Evolutionary conservation across 306 rosid genomes (phyloP).

Genomic region (Albizia julibrissin): DNA sequence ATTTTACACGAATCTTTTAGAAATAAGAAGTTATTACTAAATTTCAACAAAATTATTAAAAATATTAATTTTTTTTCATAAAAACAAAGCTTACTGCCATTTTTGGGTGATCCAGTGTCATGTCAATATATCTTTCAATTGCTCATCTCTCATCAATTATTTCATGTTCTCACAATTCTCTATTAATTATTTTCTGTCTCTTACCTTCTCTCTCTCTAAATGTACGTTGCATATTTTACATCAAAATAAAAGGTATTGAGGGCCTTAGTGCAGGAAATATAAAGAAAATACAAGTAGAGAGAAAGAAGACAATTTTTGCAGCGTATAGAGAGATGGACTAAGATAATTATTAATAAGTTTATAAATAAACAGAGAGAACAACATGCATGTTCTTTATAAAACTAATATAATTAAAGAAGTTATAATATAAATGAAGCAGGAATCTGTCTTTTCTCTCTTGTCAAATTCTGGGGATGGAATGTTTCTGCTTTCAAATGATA

Average conservation of each 20-base stretch:
- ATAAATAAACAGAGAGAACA: background rate
- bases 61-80: background rate
- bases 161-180: background rate
- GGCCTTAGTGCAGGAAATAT: background rate
- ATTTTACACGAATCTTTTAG: background rate
- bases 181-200: background rate
- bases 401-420: background rate
- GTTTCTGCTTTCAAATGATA: conserved; percentile 10
- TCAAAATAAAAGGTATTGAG: background rate
- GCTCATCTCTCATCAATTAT: background rate
- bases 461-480: conserved; percentile 25
- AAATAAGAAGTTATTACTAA: background rate
- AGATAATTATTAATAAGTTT: conserved; percentile 33
- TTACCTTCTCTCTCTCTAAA: conserved; percentile 8
- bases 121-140: background rate
- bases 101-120: conserved; percentile 22
- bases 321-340: conserved; percentile 8
- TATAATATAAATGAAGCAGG: conserved; percentile 14
- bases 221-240: background rate
- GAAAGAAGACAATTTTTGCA: conserved; percentile 36
- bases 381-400: background rate
- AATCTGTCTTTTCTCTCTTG: conserved; percentile 33
- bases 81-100: conserved; percentile 13
- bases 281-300: conserved; percentile 11
- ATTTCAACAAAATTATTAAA: too few relatives aligned